Percentiles rank a stretch among this genome's conserved stretches.
These are phyloP conservation scores for Jaltomata sinuosa DNA, from an alignment of 257 asterid genomes.

Conservation along the genomic window DNA sequence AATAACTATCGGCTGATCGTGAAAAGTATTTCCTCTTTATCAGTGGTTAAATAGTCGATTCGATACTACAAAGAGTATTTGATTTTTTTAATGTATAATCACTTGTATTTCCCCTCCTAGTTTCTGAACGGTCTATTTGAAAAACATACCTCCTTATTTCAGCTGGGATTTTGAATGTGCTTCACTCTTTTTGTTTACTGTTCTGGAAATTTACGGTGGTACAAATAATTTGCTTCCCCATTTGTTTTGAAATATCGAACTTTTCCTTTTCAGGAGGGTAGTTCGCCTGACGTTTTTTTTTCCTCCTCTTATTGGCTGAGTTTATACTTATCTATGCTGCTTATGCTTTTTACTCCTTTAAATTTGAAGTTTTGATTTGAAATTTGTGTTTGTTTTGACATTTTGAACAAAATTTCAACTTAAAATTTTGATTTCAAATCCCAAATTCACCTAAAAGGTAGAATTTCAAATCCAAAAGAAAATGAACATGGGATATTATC, in stretches of 20 bases:
- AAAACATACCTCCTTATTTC: not conserved
- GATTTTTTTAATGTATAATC: not conserved
- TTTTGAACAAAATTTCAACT: not conserved
- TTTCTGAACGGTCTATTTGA: not conserved
- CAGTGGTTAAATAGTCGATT: not conserved
- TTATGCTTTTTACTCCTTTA: not conserved
- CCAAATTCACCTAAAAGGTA: too few species aligned
- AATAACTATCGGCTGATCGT: constrained; percentile 1
- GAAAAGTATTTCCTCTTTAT: not conserved
- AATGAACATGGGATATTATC: too few species aligned
- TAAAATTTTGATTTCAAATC: not conserved
- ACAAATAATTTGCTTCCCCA: not conserved
- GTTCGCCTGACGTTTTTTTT: not conserved
- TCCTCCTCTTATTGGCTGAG: not conserved
- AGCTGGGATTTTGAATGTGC: not conserved
- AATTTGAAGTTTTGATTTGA: not conserved
- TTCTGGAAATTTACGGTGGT: not conserved
- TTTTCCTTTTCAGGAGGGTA: not conserved
- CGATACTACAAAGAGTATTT: not conserved
- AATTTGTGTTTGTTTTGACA: not conserved
- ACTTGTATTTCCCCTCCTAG: not conserved
- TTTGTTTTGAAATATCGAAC: not conserved
- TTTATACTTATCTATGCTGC: not conserved
- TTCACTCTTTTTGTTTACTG: not conserved
- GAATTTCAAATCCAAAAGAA: too few species aligned